A percentile compares a stretch with the other conserved stretches of the same genome.
Evolutionary conservation across 2,329 filamentous ascomycete genomes (phyloP).

Genomic region (Aspergillus viridinutans): DNA sequence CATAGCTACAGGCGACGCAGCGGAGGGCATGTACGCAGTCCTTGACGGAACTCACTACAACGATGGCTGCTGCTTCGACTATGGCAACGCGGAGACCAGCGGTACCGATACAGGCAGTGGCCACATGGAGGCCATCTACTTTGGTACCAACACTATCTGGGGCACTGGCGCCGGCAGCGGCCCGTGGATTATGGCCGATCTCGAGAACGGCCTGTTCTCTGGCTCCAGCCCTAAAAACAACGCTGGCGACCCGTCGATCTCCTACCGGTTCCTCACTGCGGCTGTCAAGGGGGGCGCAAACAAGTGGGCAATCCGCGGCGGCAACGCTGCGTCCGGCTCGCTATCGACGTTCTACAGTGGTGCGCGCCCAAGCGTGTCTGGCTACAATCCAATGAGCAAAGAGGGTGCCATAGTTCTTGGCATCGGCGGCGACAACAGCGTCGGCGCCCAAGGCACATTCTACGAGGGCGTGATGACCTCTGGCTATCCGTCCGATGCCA

Average conservation of each 20-base stretch:
- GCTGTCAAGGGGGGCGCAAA: conserved; percentile 54
- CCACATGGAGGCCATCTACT: conserved; percentile 69
- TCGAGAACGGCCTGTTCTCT: conserved; percentile 64
- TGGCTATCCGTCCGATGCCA: conserved; percentile 57
- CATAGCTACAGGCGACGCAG: conserved; percentile 51
- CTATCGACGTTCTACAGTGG: conserved; percentile 59
- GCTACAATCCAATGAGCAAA: conserved; percentile 61
- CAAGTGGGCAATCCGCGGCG: conserved; percentile 58
- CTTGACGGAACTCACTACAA: conserved; percentile 35
- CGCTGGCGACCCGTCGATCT: conserved; percentile 49
- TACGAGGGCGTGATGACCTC: conserved; percentile 63
- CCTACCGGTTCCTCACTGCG: conserved; percentile 54
- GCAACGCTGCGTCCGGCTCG: conserved; percentile 50
- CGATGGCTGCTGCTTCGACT: conserved; percentile 47
- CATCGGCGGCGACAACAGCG: conserved; percentile 65
- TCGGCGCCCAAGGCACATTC: conserved; percentile 57
- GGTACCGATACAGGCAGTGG: conserved; percentile 54
- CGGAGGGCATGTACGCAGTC: conserved; percentile 40
- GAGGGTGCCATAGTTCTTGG: conserved; percentile 65
- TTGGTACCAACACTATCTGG: conserved; percentile 52
- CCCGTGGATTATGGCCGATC: conserved; percentile 66
- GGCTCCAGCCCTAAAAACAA: conserved; percentile 48
- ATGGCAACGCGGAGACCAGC: conserved; percentile 55
- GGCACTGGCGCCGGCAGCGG: conserved; percentile 56
- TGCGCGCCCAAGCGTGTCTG: conserved; percentile 46